These are phyloP conservation scores for Platanus orientalis DNA, from an alignment of 164 flowering plant genomes.

Conservation along the genomic window DNA sequence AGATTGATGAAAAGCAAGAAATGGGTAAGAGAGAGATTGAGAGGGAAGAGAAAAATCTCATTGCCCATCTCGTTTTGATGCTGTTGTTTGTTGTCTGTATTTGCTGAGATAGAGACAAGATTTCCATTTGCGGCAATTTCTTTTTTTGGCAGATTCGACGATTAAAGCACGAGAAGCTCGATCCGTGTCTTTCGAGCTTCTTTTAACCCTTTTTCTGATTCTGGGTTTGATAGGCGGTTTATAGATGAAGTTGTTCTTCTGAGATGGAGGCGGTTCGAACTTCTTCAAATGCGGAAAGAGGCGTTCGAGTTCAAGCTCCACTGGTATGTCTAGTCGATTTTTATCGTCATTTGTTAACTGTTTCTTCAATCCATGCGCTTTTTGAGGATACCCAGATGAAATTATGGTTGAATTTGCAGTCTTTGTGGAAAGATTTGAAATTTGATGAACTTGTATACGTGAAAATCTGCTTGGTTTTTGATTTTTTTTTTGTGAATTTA, in stretches of 20 bases:
- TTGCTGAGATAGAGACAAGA: slow-evolving; percentile 20
- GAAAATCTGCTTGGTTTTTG: no score
- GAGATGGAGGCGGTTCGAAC: slow-evolving; percentile 45
- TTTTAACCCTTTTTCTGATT: slow-evolving; percentile 13
- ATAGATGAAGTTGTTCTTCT: slow-evolving; percentile 9
- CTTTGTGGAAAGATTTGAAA: not conserved
- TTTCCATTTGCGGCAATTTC: not conserved
- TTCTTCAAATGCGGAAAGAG: slow-evolving; percentile 57
- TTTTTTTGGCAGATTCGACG: not conserved
- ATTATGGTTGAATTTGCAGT: not conserved
- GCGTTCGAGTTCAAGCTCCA: slow-evolving; percentile 80
- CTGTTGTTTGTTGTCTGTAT: slow-evolving; percentile 18
- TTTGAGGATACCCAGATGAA: not conserved
- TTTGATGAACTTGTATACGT: not conserved
- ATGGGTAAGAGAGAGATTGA: slow-evolving; percentile 1
- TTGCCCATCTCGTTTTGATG: not conserved
- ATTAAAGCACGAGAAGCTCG: slow-evolving; percentile 10
- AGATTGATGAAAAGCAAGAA: no score
- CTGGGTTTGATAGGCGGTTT: slow-evolving; percentile 2
- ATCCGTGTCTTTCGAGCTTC: slow-evolving; percentile 9
- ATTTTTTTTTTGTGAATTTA: not conserved
- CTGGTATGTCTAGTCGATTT: slow-evolving; percentile 38
- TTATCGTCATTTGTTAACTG: no score
- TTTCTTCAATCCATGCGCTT: not conserved
- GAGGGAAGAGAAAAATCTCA: not conserved